These are phyloP conservation scores for Globisporangium apiculatum DNA, from an alignment of 352 stramenopile genomes.

Conservation along the genomic window DNA sequence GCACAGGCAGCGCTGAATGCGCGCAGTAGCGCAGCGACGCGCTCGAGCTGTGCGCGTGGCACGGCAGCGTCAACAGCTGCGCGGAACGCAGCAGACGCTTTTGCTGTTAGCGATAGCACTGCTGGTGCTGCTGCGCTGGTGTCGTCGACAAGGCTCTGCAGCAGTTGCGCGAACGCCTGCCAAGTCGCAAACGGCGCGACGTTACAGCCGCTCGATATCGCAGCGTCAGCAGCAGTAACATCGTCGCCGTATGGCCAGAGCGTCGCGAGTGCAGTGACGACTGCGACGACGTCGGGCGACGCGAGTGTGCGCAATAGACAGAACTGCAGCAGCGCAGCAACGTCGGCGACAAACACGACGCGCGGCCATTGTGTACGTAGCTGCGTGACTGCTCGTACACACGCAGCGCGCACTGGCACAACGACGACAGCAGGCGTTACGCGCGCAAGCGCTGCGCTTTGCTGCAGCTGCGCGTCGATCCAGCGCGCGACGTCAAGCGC, in stretches of 20 bases:
- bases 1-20: slow-evolving; percentile 21
- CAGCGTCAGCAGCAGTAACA: slow-evolving; percentile 11
- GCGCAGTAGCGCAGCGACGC: slow-evolving; percentile 34
- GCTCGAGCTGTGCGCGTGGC: slow-evolving; percentile 26
- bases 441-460: slow-evolving; percentile 20
- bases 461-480: slow-evolving; percentile 31
- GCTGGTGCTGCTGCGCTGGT: slow-evolving; percentile 7
- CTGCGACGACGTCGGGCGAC: slow-evolving; percentile 24
- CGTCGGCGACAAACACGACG: slow-evolving; percentile 30
- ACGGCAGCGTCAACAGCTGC: slow-evolving; percentile 27
- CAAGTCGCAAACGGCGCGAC: slow-evolving; percentile 25
- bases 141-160: slow-evolving; percentile 35
- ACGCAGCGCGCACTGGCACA: slow-evolving; percentile 28
- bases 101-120: too few species aligned
- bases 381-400: slow-evolving; percentile 32
- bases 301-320: slow-evolving; percentile 32
- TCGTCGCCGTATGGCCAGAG: slow-evolving; percentile 27
- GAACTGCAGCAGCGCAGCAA: slow-evolving; percentile 44
- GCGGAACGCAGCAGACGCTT: slow-evolving; percentile 12
- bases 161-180: slow-evolving; percentile 23
- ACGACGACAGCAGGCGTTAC: slow-evolving; percentile 35
- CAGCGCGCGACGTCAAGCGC: slow-evolving; percentile 40
- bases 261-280: slow-evolving; percentile 27
- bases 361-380: slow-evolving; percentile 30
- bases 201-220: not conserved